phyloP scores from a whole-genome alignment of 139 green algal species.

The Chlamydomonas schloesseri region DNA sequence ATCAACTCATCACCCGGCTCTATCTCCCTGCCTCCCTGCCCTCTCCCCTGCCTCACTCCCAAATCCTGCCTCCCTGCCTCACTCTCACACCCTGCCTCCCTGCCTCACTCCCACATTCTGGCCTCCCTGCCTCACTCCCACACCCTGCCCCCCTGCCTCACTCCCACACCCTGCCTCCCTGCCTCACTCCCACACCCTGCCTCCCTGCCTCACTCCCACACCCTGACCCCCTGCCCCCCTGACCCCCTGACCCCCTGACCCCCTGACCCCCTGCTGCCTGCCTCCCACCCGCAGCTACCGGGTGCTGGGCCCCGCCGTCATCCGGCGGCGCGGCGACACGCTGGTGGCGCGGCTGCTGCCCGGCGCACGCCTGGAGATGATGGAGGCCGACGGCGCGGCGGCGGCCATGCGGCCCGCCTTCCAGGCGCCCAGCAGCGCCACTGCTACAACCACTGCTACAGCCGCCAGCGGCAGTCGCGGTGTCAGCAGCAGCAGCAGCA shows the following conservation, averaged over 20 bases:
- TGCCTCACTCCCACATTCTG: background rate
- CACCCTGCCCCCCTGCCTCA: background rate
- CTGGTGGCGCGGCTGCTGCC: slow-evolving; percentile 11
- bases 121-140: background rate
- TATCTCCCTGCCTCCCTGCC: background rate
- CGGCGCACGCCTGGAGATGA: slow-evolving; percentile 5
- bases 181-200: background rate
- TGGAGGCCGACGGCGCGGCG: background rate
- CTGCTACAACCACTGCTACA: background rate
- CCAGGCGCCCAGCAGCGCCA: background rate
- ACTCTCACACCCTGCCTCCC: background rate
- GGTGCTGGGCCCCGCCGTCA: background rate
- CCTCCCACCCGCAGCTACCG: slow-evolving; percentile 22
- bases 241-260: too few relatives aligned
- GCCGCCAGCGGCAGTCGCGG: too few relatives aligned
- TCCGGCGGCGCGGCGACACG: slow-evolving; percentile 10
- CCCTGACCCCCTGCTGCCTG: too few relatives aligned
- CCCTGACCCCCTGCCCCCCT: background rate
- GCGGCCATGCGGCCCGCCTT: too few relatives aligned
- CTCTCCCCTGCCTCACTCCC: too few relatives aligned
- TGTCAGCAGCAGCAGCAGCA: too few relatives aligned
- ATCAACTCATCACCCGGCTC: too few relatives aligned
- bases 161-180: background rate
- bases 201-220: background rate
- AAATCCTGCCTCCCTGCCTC: background rate